A percentile compares a stretch with the other conserved stretches of the same genome.
Conservation (phyloP, 306 rosid species). For the Quercus ilex region DNA sequence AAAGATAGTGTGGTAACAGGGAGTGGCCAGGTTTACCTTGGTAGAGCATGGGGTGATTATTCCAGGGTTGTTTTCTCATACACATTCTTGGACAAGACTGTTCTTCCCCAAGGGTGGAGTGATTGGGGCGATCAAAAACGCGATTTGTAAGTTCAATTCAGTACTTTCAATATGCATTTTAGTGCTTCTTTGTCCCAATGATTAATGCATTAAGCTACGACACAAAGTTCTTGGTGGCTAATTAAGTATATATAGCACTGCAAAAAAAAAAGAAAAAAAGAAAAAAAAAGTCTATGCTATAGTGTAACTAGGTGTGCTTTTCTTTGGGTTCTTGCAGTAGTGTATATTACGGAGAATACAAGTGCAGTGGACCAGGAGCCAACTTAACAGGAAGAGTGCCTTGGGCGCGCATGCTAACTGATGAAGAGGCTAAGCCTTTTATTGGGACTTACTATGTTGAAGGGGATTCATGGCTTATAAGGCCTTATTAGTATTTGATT, state of each 20-base stretch:
- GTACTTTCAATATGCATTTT: too few species aligned
- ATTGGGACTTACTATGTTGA: conserved; percentile 52
- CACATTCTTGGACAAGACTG: conserved; percentile 64
- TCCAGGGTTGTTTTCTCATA: conserved; percentile 68
- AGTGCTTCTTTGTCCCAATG: too few species aligned
- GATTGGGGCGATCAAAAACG: conserved; percentile 69
- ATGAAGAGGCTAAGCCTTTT: conserved; percentile 62
- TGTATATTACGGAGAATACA: conserved; percentile 72
- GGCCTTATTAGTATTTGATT: conserved; percentile 7
- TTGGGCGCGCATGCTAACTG: conserved; percentile 51
- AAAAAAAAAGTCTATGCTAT: too few species aligned
- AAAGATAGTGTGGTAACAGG: conserved; percentile 51
- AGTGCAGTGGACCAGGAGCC: conserved; percentile 80
- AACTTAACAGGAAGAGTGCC: conserved; percentile 53
- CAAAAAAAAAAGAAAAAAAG: too few species aligned
- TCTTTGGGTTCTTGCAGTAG: conserved; percentile 28
- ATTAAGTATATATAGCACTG: too few species aligned
- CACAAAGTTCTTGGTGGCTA: too few species aligned
- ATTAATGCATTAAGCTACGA: too few species aligned
- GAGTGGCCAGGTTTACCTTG: conserved; percentile 56
- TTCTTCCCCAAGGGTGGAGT: conserved; percentile 63
- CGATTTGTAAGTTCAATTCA: conserved; percentile 38
- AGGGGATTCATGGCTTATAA: conserved; percentile 59
- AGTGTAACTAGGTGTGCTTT: background rate
- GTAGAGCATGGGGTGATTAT: conserved; percentile 85